phyloP scores from a whole-genome alignment of 345 rosid species.

The Garcia nutans region DNA sequence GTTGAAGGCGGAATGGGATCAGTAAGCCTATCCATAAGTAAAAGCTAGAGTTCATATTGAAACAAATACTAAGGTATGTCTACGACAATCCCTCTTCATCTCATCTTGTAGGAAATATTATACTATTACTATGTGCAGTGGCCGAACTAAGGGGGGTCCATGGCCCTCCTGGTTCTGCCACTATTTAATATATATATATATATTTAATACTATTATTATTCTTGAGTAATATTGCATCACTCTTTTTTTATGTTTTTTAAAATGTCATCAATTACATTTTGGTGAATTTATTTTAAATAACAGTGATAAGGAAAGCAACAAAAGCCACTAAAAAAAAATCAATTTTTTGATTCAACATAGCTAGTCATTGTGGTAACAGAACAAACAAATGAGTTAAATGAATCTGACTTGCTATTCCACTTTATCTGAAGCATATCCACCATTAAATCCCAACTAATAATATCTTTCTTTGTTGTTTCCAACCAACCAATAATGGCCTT shows the following conservation, averaged over 20 bases:
- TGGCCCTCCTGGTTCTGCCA: no score
- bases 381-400: not conserved
- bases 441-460: not conserved
- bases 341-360: not conserved
- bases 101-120: not conserved
- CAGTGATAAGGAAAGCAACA: not conserved
- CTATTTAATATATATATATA: no score
- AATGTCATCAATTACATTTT: not conserved
- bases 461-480: not conserved
- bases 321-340: not conserved
- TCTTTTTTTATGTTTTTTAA: not conserved
- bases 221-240: not conserved
- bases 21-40: constrained; percentile 61
- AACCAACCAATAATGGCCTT: not conserved
- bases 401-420: not conserved
- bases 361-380: not conserved
- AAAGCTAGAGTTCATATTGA: constrained; percentile 65
- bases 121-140: no score
- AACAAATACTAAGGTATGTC: constrained; percentile 56
- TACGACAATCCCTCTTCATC: not conserved
- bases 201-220: no score
- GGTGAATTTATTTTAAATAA: not conserved
- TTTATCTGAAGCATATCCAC: not conserved
- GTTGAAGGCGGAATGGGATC: constrained; percentile 91
- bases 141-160: no score